Conservation (phyloP, 345 rosid genomes). For the Eucalyptus paniculata region DNA sequence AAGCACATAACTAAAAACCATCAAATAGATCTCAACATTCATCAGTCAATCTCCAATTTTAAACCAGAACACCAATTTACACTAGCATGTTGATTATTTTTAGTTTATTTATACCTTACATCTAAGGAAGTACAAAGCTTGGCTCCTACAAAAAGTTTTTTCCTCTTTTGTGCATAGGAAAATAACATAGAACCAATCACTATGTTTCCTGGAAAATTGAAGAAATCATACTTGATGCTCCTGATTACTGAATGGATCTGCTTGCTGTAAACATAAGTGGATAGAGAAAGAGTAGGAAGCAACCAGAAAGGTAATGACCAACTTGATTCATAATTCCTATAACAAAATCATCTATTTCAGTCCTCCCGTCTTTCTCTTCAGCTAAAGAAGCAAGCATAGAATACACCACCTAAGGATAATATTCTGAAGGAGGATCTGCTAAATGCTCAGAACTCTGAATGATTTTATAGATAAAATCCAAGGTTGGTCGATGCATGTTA, state of each 20-base stretch:
- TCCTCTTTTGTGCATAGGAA: background rate
- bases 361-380: background rate
- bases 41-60: background rate
- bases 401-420: background rate
- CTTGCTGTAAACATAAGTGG: background rate
- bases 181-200: background rate
- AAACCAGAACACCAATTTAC: background rate
- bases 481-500: too few species aligned
- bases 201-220: background rate
- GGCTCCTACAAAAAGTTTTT: background rate
- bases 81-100: background rate
- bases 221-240: background rate
- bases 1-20: background rate
- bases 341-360: background rate
- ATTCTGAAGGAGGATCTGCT: background rate
- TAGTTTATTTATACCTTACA: background rate
- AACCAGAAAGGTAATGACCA: background rate
- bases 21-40: background rate
- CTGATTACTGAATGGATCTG: background rate
- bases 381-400: background rate
- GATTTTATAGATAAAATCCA: background rate
- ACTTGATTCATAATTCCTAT: background rate
- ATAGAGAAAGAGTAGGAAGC: background rate
- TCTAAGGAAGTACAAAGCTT: background rate
- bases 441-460: background rate